Conservation (phyloP, 2,329 filamentous ascomycete genomes). For the Elsinoe necatrix region DNA sequence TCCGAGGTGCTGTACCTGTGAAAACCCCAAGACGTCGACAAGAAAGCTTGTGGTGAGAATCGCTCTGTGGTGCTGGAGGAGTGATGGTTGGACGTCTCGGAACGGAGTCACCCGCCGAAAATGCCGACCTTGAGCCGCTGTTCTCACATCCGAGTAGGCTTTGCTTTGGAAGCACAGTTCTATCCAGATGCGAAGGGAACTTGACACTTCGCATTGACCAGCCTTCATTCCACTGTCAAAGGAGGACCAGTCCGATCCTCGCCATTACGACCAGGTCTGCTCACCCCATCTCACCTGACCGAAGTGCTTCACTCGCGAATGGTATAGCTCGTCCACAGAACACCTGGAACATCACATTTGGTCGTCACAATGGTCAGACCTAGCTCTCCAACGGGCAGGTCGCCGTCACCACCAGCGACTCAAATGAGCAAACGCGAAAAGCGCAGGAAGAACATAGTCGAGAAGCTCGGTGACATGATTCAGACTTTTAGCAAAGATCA, state of each 20-base stretch:
- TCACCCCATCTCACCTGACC: no score
- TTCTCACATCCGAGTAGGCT: no score
- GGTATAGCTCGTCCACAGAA: no score
- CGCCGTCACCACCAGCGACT: conserved; percentile 37
- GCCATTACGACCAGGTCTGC: no score
- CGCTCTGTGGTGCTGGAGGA: neutral
- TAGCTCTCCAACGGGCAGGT: conserved; percentile 31
- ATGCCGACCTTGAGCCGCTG: neutral
- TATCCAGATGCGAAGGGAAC: no score
- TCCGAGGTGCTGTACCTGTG: neutral
- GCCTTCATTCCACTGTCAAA: no score
- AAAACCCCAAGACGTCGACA: neutral
- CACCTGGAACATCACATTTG: neutral
- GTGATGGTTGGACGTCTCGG: neutral
- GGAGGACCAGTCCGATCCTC: no score
- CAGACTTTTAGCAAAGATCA: conserved; percentile 72
- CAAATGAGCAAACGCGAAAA: conserved; percentile 78
- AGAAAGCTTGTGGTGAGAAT: neutral
- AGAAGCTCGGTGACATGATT: conserved; percentile 67
- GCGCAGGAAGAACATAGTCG: conserved; percentile 71
- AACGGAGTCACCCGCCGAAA: neutral
- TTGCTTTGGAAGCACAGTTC: no score
- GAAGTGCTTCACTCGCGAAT: no score
- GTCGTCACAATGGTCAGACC: conserved; percentile 30
- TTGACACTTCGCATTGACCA: no score